A percentile compares a stretch with the other conserved stretches of the same genome.
Conservation (phyloP, 2,329 filamentous ascomycete species). For the Fusarium circinatum region DNA sequence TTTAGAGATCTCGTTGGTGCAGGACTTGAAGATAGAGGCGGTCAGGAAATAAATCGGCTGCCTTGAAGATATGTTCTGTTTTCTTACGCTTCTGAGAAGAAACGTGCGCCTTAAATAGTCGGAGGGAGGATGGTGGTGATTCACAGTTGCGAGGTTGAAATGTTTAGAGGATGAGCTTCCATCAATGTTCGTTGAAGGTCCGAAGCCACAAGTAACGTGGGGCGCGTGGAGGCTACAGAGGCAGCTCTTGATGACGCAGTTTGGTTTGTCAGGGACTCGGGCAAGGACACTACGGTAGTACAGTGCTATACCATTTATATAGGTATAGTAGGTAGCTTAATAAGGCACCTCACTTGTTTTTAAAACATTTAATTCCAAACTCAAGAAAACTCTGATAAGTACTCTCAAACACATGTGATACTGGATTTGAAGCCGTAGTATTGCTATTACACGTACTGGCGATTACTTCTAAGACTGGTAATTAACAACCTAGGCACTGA, state of each 20-base stretch:
- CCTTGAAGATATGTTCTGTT: not conserved
- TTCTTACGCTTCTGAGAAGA: not conserved
- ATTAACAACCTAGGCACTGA: not conserved
- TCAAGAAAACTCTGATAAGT: not conserved
- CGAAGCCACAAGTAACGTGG: conserved; percentile 32
- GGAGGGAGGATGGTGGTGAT: not conserved
- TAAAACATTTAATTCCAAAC: not conserved
- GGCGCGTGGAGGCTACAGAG: conserved; percentile 39
- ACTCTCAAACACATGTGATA: not conserved
- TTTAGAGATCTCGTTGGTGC: conserved; percentile 13
- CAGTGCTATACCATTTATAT: not conserved
- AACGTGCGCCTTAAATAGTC: not conserved
- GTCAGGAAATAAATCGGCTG: conserved; percentile 20
- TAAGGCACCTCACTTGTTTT: not conserved
- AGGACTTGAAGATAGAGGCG: conserved; percentile 14
- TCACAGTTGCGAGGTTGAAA: conserved; percentile 3
- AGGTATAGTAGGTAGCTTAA: not conserved
- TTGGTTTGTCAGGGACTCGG: conserved; percentile 32
- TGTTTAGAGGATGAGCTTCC: conserved; percentile 19
- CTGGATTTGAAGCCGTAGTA: not conserved
- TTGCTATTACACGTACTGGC: not conserved
- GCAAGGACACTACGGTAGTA: not conserved
- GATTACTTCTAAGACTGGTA: not conserved
- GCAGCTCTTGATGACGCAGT: conserved; percentile 51
- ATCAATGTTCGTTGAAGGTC: conserved; percentile 22